phyloP scores from a whole-genome alignment of 108 stramenopile species.

The Conticribra guillardii region DNA sequence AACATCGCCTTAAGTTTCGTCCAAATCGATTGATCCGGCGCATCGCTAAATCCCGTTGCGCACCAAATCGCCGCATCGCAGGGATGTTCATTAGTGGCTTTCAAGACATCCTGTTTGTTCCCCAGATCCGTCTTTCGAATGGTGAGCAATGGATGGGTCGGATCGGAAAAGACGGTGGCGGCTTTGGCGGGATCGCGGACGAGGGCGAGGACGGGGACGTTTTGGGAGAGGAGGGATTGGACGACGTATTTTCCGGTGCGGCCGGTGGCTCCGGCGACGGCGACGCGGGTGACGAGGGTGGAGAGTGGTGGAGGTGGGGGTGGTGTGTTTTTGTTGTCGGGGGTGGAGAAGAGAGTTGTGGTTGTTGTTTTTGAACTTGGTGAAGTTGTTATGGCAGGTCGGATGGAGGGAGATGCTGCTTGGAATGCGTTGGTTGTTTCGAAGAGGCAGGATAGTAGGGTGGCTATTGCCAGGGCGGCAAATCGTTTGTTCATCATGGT shows the following conservation, averaged over 20 bases:
- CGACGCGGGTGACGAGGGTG: constrained; percentile 54
- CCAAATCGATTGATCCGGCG: constrained; percentile 38
- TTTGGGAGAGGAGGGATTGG: constrained; percentile 53
- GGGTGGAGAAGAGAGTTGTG: constrained; percentile 17
- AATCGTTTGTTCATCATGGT: constrained; percentile 1
- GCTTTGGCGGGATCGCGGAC: constrained; percentile 73
- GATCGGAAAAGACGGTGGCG: constrained; percentile 33
- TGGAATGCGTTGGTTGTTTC: constrained; percentile 7
- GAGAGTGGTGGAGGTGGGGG: constrained; percentile 20
- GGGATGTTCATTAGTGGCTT: constrained; percentile 29
- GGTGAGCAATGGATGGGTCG: constrained; percentile 38
- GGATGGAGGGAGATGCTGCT: not conserved
- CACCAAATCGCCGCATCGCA: constrained; percentile 86
- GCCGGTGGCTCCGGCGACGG: constrained; percentile 85
- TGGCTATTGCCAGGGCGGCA: not conserved
- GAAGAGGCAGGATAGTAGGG: not conserved
- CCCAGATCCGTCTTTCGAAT: constrained; percentile 62
- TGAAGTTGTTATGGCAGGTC: not conserved
- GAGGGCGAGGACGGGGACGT: constrained; percentile 57
- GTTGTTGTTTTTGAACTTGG: not conserved
- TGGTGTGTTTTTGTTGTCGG: not conserved
- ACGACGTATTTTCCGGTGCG: constrained; percentile 78
- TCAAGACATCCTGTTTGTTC: constrained; percentile 37
- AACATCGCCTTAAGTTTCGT: constrained; percentile 41
- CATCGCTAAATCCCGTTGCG: constrained; percentile 80